A percentile compares a stretch with the other conserved stretches of the same genome.
These are phyloP conservation scores for Eragrostis nindensis DNA, from an alignment of 176 grass and related monocot genomes.

Conservation along the genomic window DNA sequence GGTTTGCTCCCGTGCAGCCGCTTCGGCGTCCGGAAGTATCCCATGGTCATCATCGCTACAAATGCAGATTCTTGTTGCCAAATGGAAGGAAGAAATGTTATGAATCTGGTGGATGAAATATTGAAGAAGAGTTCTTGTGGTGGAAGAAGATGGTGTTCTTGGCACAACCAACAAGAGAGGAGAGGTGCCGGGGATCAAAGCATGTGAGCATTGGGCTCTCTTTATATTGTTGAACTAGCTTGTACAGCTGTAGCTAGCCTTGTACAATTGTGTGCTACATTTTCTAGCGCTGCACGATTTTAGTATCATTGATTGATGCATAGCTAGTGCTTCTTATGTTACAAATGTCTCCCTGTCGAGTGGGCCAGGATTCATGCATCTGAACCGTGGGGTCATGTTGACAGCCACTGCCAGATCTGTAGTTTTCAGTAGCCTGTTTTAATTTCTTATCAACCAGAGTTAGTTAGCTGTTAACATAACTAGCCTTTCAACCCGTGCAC, in stretches of 20 bases:
- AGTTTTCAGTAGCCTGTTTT: not conserved
- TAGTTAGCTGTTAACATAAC: not conserved
- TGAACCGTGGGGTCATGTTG: not conserved
- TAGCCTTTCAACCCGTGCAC: too few species aligned
- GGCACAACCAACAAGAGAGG: not conserved
- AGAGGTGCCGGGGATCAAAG: slow-evolving; percentile 38
- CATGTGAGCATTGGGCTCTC: not conserved
- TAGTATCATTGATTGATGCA: too few species aligned
- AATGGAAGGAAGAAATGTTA: not conserved
- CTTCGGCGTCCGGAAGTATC: slow-evolving; percentile 54
- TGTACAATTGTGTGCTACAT: slow-evolving; percentile 7
- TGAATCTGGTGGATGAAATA: not conserved
- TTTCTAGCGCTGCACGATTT: not conserved
- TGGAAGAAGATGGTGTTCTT: not conserved
- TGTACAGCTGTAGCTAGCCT: slow-evolving; percentile 25
- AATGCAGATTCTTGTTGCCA: not conserved
- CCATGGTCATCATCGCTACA: slow-evolving; percentile 29
- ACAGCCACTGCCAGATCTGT: not conserved
- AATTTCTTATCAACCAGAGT: not conserved
- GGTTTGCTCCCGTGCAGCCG: slow-evolving; percentile 25
- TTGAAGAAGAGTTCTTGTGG: not conserved
- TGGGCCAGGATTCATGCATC: not conserved
- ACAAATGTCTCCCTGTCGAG: not conserved
- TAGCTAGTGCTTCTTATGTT: not conserved
- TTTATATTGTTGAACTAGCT: slow-evolving; percentile 22